Evolutionary conservation across 2,329 filamentous ascomycete species (phyloP).

Genomic region (Alternaria solani): DNA sequence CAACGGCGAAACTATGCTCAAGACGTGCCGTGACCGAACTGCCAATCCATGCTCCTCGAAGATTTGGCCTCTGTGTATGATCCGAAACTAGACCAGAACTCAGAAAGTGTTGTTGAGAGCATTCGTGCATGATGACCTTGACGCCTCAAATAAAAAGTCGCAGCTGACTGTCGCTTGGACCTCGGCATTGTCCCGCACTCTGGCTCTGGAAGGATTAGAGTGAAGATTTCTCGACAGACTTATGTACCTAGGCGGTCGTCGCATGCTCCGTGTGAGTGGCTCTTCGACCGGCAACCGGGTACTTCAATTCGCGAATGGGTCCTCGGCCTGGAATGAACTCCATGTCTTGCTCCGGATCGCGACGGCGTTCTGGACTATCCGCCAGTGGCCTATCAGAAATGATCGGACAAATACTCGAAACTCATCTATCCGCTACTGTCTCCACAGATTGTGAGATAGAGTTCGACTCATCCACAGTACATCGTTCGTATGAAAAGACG

Average conservation of each 20-base stretch:
- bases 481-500: constrained; percentile 4
- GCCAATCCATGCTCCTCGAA: constrained; percentile 6
- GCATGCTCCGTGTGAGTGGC: neutral
- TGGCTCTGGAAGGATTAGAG: constrained; percentile 1
- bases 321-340: neutral
- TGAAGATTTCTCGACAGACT: neutral
- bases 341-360: neutral
- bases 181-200: neutral
- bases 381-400: neutral
- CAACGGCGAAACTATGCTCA: neutral
- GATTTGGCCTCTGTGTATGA: constrained; percentile 1
- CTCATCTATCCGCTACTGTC: neutral
- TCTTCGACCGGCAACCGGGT: neutral
- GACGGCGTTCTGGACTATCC: neutral
- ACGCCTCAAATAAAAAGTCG: neutral
- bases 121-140: neutral
- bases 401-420: neutral
- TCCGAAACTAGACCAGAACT: constrained; percentile 5
- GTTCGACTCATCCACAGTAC: constrained; percentile 5
- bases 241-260: neutral
- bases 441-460: constrained; percentile 7
- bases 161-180: neutral
- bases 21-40: neutral
- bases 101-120: constrained; percentile 1
- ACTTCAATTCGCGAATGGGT: neutral